A percentile compares a stretch with the other conserved stretches of the same genome.
phyloP scores from a whole-genome alignment of 345 rosid genomes.

The Euphorbia pulcherrima region DNA sequence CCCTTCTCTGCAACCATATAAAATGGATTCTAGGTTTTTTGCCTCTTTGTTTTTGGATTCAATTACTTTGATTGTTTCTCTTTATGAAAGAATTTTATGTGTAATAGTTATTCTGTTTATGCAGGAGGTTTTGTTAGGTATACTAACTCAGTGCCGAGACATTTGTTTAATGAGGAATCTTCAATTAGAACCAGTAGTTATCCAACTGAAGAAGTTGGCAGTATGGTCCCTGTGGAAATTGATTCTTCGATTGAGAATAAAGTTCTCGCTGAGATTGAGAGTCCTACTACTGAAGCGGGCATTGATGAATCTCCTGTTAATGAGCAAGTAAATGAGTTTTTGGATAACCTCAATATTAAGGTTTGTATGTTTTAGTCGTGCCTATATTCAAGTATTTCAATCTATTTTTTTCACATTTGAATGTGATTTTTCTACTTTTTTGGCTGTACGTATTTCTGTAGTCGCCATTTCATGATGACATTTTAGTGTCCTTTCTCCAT shows the following conservation, averaged over 20 bases:
- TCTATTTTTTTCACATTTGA: background rate
- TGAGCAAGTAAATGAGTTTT: constrained; percentile 38
- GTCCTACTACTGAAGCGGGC: constrained; percentile 20
- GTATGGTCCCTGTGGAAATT: constrained; percentile 28
- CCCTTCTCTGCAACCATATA: constrained; percentile 33
- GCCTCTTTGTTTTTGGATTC: background rate
- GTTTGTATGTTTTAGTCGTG: constrained; percentile 26
- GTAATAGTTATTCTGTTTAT: background rate
- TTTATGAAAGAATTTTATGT: background rate
- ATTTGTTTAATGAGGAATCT: constrained; percentile 44
- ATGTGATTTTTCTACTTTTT: too few relatives aligned
- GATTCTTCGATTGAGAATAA: constrained; percentile 27
- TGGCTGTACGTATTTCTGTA: too few relatives aligned
- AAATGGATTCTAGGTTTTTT: constrained; percentile 26
- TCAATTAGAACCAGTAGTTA: constrained; percentile 32
- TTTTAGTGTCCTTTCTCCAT: background rate
- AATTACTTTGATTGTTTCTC: background rate
- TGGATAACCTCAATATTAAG: constrained; percentile 53
- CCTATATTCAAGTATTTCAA: background rate
- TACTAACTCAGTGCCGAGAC: constrained; percentile 35
- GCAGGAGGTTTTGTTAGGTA: constrained; percentile 30
- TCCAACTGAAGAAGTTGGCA: constrained; percentile 38
- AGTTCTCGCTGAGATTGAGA: constrained; percentile 28
- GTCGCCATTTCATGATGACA: too few relatives aligned
- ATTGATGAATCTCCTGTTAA: constrained; percentile 33